Percentiles rank a stretch among this genome's conserved stretches.
These are phyloP conservation scores for Amanita rimosa DNA, from an alignment of 768 basidiomycete species.

Conservation along the genomic window DNA sequence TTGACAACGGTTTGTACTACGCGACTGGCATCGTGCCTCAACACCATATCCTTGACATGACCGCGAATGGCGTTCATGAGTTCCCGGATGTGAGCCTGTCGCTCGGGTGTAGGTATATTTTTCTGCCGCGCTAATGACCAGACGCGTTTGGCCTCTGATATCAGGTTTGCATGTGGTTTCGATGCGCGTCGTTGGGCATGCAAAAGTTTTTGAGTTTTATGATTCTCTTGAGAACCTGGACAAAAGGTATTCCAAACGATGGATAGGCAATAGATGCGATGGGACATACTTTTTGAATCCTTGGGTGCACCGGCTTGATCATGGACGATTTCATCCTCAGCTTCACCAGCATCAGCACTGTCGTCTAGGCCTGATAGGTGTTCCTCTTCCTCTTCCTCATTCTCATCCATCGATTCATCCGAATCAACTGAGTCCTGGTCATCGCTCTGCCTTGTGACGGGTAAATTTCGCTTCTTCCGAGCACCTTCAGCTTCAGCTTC, in stretches of 20 bases:
- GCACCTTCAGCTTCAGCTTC: too few relatives aligned
- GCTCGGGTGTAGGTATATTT: slow-evolving; percentile 55
- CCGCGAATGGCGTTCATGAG: slow-evolving; percentile 74
- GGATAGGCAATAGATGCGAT: neutral
- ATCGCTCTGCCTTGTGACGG: neutral
- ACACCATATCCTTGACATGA: slow-evolving; percentile 73
- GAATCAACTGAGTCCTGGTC: neutral
- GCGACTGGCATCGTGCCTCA: slow-evolving; percentile 88
- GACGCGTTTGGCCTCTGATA: slow-evolving; percentile 60
- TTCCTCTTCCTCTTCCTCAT: neutral
- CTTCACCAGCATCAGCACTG: slow-evolving; percentile 22
- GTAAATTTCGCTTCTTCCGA: slow-evolving; percentile 1
- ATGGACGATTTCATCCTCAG: slow-evolving; percentile 15
- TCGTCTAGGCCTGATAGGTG: neutral
- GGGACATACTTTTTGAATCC: slow-evolving; percentile 46
- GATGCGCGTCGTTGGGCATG: slow-evolving; percentile 62
- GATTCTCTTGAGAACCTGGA: slow-evolving; percentile 55
- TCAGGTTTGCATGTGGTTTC: slow-evolving; percentile 65
- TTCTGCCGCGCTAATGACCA: slow-evolving; percentile 73
- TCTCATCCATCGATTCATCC: neutral
- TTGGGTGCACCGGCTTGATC: slow-evolving; percentile 22
- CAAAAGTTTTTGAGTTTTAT: slow-evolving; percentile 57
- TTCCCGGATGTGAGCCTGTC: slow-evolving; percentile 60
- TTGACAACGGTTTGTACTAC: slow-evolving; percentile 79
- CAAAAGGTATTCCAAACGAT: slow-evolving; percentile 1